Evolutionary conservation across 2,329 filamentous ascomycete species (phyloP).

Genomic region (Ampelomyces quisqualis): DNA sequence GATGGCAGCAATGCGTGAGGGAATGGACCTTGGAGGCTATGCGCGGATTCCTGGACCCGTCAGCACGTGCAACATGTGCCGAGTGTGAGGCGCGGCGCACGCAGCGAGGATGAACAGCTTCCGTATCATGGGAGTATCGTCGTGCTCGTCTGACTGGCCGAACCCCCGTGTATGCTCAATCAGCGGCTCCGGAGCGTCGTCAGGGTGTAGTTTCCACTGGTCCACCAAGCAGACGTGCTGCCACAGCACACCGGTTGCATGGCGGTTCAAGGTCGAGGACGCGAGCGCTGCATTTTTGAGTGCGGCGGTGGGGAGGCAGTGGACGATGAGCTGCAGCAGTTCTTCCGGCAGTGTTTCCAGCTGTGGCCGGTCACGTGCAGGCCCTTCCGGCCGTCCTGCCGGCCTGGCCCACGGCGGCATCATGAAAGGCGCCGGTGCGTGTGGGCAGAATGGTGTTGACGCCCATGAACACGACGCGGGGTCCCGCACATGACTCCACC

Average conservation of each 20-base stretch:
- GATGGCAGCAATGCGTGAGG: constrained; percentile 50
- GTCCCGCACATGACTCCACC: too few species aligned
- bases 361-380: constrained; percentile 8
- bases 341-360: constrained; percentile 45
- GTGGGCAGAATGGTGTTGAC: too few species aligned
- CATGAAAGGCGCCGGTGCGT: too few species aligned
- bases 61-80: not conserved
- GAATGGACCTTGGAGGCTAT: constrained; percentile 48
- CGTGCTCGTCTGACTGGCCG: constrained; percentile 32
- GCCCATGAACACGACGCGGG: too few species aligned
- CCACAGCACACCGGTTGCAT: constrained; percentile 46
- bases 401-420: too few species aligned
- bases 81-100: constrained; percentile 22
- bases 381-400: too few species aligned
- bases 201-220: constrained; percentile 34
- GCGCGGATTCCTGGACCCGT: constrained; percentile 36
- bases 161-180: constrained; percentile 14
- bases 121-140: constrained; percentile 48
- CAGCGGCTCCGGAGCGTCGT: constrained; percentile 13
- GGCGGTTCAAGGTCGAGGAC: constrained; percentile 40
- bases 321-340: constrained; percentile 45
- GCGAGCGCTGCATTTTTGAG: constrained; percentile 38
- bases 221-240: constrained; percentile 46
- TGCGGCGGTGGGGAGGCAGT: constrained; percentile 32
- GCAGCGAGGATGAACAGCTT: constrained; percentile 47